Conservation (phyloP, 257 asterid species). For the Leptodermis oblonga region DNA sequence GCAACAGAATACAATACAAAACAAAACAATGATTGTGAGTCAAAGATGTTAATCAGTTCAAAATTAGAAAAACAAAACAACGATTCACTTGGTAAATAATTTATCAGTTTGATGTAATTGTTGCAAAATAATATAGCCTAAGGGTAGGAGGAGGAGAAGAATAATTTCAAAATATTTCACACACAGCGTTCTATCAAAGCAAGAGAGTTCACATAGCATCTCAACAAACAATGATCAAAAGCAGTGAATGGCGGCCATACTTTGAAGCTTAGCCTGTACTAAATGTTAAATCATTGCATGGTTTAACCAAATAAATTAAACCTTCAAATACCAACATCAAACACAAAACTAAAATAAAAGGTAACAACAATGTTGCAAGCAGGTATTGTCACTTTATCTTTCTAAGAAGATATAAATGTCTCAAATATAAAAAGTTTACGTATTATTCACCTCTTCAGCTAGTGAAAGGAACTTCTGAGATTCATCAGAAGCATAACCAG, state of each 20-base stretch:
- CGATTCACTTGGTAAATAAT: neutral
- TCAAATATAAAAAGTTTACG: neutral
- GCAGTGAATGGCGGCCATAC: neutral
- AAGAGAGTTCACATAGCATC: neutral
- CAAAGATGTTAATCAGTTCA: slow-evolving; percentile 5
- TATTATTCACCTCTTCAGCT: slow-evolving; percentile 91
- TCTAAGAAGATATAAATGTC: slow-evolving; percentile 4
- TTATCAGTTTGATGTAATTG: neutral
- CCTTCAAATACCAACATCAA: neutral
- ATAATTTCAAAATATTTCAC: neutral
- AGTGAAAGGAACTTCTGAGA: slow-evolving; percentile 66
- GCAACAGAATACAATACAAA: slow-evolving; percentile 18
- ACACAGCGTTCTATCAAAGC: neutral
- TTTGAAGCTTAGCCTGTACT: neutral
- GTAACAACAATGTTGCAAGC: neutral
- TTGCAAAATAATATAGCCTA: neutral
- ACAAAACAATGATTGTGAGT: slow-evolving; percentile 12
- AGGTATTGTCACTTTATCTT: neutral
- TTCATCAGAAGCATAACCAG: slow-evolving; percentile 82
- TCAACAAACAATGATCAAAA: neutral
- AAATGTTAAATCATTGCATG: neutral
- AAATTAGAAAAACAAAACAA: neutral
- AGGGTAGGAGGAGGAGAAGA: neutral
- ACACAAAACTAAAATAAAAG: slow-evolving; percentile 5
- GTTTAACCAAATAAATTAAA: neutral